phyloP scores from a whole-genome alignment of 495 filamentous ascomycete genomes.

The Neurospora discreta region DNA sequence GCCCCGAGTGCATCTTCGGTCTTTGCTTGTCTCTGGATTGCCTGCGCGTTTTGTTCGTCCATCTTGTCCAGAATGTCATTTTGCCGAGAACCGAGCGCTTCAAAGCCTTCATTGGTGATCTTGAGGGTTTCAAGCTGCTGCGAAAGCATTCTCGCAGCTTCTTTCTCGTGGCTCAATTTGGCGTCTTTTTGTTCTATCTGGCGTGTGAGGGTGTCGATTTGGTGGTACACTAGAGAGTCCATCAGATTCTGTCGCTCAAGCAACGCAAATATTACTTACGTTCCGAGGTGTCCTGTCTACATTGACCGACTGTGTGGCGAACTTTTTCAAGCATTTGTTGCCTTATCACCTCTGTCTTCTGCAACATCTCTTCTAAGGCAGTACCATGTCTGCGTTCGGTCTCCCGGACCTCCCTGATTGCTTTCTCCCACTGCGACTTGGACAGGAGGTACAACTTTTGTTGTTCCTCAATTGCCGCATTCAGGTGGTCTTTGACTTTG shows the following conservation, averaged over 20 bases:
- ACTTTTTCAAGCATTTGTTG: conserved; percentile 24
- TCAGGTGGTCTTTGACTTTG: conserved; percentile 19
- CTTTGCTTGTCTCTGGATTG: conserved; percentile 4
- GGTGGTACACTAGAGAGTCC: conserved; percentile 15
- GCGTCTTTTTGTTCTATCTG: conserved; percentile 19
- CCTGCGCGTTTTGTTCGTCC: conserved; percentile 7
- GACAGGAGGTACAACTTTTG: conserved; percentile 23
- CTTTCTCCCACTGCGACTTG: conserved; percentile 17
- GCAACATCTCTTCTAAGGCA: conserved; percentile 14
- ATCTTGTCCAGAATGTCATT: conserved; percentile 21
- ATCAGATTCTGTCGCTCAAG: background rate
- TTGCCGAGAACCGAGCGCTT: conserved; percentile 17
- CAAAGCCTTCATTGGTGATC: conserved; percentile 16
- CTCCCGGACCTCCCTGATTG: conserved; percentile 13
- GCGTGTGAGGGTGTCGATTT: conserved; percentile 13
- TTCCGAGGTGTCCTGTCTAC: conserved; percentile 13
- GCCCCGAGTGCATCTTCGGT: background rate
- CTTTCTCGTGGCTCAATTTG: conserved; percentile 19
- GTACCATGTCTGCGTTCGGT: conserved; percentile 9
- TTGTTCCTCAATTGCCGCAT: conserved; percentile 29
- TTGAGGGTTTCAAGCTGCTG: conserved; percentile 18
- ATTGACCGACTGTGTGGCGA: conserved; percentile 13
- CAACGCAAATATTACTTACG: conserved; percentile 12
- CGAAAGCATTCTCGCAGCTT: conserved; percentile 12
- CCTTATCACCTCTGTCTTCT: conserved; percentile 20